Evolutionary conservation across 495 filamentous ascomycete species (phyloP).

Genomic region (Viridothelium virens): DNA sequence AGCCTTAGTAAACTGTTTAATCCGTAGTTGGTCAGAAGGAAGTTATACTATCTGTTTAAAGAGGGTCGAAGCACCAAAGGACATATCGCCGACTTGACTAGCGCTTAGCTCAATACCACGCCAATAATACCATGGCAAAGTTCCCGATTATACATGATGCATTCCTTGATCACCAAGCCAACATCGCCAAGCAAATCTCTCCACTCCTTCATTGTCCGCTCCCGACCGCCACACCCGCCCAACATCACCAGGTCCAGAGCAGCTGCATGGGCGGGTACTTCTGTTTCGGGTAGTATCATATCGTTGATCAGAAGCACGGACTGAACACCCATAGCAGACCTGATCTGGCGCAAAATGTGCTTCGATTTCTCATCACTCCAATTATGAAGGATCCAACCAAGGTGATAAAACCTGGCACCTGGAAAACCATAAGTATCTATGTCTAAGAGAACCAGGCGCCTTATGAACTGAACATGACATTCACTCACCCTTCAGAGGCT

Average conservation of each 20-base stretch:
- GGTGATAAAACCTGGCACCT: slow-evolving; percentile 16
- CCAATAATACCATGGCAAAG: background rate
- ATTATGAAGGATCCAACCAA: slow-evolving; percentile 17
- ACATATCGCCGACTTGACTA: background rate
- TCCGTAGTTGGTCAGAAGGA: background rate
- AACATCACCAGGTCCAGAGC: slow-evolving; percentile 15
- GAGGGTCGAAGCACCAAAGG: background rate
- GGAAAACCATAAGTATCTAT: background rate
- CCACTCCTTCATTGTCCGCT: slow-evolving; percentile 16
- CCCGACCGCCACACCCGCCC: background rate
- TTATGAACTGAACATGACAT: background rate
- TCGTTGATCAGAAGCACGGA: slow-evolving; percentile 18
- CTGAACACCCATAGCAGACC: slow-evolving; percentile 15
- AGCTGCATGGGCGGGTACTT: slow-evolving; percentile 8
- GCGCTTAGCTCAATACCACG: background rate
- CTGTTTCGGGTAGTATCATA: slow-evolving; percentile 9
- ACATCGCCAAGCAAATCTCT: slow-evolving; percentile 11
- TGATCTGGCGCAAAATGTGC: slow-evolving; percentile 12
- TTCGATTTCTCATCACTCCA: slow-evolving; percentile 17
- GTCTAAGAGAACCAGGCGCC: background rate
- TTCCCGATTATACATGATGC: background rate
- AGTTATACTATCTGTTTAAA: background rate
- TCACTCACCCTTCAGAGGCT: slow-evolving; percentile 15
- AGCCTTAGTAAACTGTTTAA: background rate
- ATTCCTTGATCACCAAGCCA: slow-evolving; percentile 15